Evolutionary conservation across 2,329 filamentous ascomycete genomes (phyloP).

Genomic region (Aspergillus unguis): DNA sequence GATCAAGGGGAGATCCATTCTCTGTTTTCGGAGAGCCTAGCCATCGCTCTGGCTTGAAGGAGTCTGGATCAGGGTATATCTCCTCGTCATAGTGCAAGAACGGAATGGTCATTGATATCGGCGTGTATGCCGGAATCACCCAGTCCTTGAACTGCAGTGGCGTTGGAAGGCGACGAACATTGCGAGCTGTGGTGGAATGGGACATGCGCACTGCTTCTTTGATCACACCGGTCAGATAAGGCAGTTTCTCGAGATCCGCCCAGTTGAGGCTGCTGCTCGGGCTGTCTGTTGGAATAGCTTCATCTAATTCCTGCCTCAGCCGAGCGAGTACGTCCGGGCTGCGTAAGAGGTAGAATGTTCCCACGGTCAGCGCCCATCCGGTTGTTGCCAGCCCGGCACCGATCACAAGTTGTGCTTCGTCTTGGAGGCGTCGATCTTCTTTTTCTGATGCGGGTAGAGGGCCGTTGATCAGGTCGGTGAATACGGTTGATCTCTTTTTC

Average conservation of each 20-base stretch:
- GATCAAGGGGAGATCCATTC: slow-evolving; percentile 3
- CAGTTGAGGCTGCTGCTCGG: background rate
- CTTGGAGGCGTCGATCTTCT: slow-evolving; percentile 1
- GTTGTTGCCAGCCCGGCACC: slow-evolving; percentile 4
- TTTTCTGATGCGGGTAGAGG: background rate
- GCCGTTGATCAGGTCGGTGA: slow-evolving; percentile 1
- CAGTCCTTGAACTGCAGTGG: background rate
- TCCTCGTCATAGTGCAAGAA: slow-evolving; percentile 2
- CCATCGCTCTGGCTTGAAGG: slow-evolving; percentile 6
- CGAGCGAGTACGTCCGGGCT: slow-evolving; percentile 1
- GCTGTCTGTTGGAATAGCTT: background rate
- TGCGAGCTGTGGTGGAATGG: slow-evolving; percentile 1
- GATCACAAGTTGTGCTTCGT: slow-evolving; percentile 4
- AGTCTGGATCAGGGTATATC: slow-evolving; percentile 1
- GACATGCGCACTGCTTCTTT: slow-evolving; percentile 3
- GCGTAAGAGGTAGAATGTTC: slow-evolving; percentile 5
- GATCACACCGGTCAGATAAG: slow-evolving; percentile 1
- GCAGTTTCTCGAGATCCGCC: slow-evolving; percentile 1
- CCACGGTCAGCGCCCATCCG: slow-evolving; percentile 4
- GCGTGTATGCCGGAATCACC: background rate
- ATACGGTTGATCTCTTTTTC: background rate
- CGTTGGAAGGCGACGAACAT: slow-evolving; percentile 3
- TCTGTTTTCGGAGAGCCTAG: background rate
- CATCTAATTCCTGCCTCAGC: background rate
- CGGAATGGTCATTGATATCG: slow-evolving; percentile 5